Percentiles rank a stretch among this genome's conserved stretches.
phyloP scores from a whole-genome alignment of 306 rosid genomes.

The Citrullus amarus region DNA sequence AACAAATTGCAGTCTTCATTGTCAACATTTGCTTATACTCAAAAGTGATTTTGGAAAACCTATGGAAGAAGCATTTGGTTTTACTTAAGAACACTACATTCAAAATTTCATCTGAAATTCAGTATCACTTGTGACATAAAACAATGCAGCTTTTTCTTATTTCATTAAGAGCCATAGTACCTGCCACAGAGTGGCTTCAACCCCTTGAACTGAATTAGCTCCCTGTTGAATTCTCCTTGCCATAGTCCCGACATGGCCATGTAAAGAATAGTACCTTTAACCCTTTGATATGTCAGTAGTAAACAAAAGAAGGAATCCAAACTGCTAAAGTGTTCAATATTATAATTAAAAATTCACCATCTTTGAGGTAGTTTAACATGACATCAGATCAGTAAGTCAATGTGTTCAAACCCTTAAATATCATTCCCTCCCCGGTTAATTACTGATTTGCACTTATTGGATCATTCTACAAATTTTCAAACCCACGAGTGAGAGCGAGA shows the following conservation, averaged over 20 bases:
- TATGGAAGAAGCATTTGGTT: background rate
- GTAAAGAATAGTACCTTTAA: slow-evolving; percentile 65
- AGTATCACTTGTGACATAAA: background rate
- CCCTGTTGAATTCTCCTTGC: slow-evolving; percentile 73
- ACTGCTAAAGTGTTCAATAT: too few relatives aligned
- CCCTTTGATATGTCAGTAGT: background rate
- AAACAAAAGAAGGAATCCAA: background rate
- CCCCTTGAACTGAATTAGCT: slow-evolving; percentile 72
- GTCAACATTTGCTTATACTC: background rate
- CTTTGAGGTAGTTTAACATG: too few relatives aligned
- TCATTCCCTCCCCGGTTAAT: too few relatives aligned
- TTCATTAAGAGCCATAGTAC: slow-evolving; percentile 23
- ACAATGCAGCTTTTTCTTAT: background rate
- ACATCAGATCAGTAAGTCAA: too few relatives aligned
- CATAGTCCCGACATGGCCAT: slow-evolving; percentile 87
- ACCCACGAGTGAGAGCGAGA: too few relatives aligned
- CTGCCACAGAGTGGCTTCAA: slow-evolving; percentile 83
- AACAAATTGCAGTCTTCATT: background rate
- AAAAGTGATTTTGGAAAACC: background rate
- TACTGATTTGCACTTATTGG: too few relatives aligned
- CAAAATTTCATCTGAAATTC: background rate
- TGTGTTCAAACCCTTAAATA: too few relatives aligned
- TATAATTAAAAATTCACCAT: too few relatives aligned
- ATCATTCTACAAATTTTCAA: too few relatives aligned
- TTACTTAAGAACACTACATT: background rate